These are phyloP conservation scores for Ophiorrhiza pumila DNA, from an alignment of 257 asterid species.

Conservation along the genomic window DNA sequence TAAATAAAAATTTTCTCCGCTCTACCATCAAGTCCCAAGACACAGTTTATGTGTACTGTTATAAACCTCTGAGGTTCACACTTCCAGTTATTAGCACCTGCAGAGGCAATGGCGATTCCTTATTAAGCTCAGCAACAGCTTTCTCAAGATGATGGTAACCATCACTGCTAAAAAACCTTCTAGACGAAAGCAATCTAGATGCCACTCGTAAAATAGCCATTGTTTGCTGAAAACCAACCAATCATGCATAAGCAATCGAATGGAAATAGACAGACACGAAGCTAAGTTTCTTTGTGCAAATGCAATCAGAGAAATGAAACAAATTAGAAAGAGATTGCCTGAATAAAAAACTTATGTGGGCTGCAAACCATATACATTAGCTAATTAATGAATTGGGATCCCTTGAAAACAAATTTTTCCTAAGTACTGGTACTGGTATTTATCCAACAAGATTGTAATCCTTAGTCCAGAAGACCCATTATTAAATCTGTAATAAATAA, in stretches of 20 bases:
- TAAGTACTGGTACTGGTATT: no score
- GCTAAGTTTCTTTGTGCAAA: neutral
- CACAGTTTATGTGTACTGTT: no score
- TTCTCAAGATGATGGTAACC: slow-evolving; percentile 43
- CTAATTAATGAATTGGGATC: no score
- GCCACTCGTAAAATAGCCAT: slow-evolving; percentile 50
- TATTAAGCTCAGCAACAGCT: slow-evolving; percentile 66
- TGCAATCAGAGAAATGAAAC: neutral
- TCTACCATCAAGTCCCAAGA: neutral
- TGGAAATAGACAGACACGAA: neutral
- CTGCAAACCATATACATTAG: no score
- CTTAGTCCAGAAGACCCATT: neutral
- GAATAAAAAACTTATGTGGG: no score
- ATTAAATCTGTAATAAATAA: no score
- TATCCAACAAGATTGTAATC: neutral
- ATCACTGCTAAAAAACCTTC: slow-evolving; percentile 41
- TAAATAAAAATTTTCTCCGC: neutral
- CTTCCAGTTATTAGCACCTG: neutral
- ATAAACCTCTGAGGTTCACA: neutral
- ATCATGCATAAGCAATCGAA: neutral
- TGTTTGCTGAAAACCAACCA: slow-evolving; percentile 1
- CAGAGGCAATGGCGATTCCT: slow-evolving; percentile 33
- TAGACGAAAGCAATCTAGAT: no score
- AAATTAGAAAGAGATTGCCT: no score
- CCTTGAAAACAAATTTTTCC: no score